These are phyloP conservation scores for Paraphaeosphaeria sporulosa DNA, from an alignment of 2,329 filamentous ascomycete genomes.

Conservation along the genomic window DNA sequence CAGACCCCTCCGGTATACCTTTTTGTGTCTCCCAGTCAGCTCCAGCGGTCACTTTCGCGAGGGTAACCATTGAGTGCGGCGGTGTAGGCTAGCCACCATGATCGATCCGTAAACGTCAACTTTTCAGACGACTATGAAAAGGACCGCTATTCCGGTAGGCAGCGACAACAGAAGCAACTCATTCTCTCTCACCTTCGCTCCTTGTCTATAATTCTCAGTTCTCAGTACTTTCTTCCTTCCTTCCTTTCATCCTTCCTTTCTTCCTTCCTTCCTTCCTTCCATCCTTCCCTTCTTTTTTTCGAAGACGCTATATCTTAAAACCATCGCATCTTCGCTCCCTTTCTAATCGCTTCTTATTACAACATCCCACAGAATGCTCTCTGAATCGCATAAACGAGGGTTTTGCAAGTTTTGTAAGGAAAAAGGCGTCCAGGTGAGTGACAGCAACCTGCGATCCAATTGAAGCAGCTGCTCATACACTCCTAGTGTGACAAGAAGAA, in stretches of 20 bases:
- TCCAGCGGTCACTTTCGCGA: not conserved
- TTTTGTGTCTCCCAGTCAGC: constrained; percentile 14
- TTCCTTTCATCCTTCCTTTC: not conserved
- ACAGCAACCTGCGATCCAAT: not conserved
- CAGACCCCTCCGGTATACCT: constrained; percentile 19
- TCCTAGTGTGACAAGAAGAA: constrained; percentile 31
- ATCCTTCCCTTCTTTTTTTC: not conserved
- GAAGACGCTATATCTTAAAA: not conserved
- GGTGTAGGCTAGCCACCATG: constrained; percentile 5
- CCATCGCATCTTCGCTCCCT: not conserved
- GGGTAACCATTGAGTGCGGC: constrained; percentile 6
- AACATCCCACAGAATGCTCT: constrained; percentile 17
- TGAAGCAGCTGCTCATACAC: constrained; percentile 6
- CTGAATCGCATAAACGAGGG: constrained; percentile 18
- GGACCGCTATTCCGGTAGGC: not conserved
- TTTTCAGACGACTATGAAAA: constrained; percentile 4
- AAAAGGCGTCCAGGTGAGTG: constrained; percentile 18
- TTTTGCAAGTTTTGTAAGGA: constrained; percentile 28
- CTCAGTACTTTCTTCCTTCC: no score
- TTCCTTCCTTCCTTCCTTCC: not conserved
- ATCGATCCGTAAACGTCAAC: constrained; percentile 1
- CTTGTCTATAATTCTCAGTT: no score
- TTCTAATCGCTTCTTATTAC: not conserved
- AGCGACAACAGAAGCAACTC: not conserved
- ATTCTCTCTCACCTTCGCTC: not conserved